These are phyloP conservation scores for Fusarium verticillioides DNA, from an alignment of 2,329 filamentous ascomycete genomes.

Conservation along the genomic window DNA sequence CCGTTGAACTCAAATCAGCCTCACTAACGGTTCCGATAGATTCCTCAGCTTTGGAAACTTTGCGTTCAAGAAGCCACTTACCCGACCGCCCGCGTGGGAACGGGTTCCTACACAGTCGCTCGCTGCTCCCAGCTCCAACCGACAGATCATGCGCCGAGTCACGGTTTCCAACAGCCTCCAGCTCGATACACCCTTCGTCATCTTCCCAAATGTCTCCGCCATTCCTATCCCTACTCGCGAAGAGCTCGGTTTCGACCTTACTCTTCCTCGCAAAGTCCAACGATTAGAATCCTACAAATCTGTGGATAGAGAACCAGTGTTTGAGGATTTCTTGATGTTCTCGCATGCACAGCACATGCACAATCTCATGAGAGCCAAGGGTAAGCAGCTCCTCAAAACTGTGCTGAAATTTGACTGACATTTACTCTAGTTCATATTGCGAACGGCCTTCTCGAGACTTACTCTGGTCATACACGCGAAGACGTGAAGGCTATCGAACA, in stretches of 20 bases:
- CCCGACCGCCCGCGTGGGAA: conserved; percentile 47
- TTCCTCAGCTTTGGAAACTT: conserved; percentile 38
- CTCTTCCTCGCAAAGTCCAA: conserved; percentile 20
- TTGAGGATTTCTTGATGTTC: conserved; percentile 3
- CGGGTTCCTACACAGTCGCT: conserved; percentile 46
- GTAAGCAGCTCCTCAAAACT: conserved; percentile 30
- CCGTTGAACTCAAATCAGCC: not conserved
- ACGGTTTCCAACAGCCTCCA: conserved; percentile 18
- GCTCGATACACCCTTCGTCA: not conserved
- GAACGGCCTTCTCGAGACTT: conserved; percentile 37
- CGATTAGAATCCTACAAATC: conserved; percentile 3
- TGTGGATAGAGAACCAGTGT: not conserved
- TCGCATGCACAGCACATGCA: conserved; percentile 19
- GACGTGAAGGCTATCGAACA: conserved; percentile 18
- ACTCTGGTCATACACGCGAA: conserved; percentile 14
- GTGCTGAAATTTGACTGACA: conserved; percentile 16
- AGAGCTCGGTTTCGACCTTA: conserved; percentile 13
- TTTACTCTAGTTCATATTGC: conserved; percentile 40
- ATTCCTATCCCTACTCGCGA: not conserved
- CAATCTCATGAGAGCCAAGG: conserved; percentile 45
- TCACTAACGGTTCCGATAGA: conserved; percentile 34
- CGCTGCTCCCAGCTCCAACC: conserved; percentile 34
- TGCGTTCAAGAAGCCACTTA: conserved; percentile 25
- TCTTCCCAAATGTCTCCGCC: not conserved
- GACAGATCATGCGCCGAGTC: conserved; percentile 51